Evolutionary conservation across 148 eudicot genomes (phyloP).

Genomic region (Heliamphora exappendiculata): DNA sequence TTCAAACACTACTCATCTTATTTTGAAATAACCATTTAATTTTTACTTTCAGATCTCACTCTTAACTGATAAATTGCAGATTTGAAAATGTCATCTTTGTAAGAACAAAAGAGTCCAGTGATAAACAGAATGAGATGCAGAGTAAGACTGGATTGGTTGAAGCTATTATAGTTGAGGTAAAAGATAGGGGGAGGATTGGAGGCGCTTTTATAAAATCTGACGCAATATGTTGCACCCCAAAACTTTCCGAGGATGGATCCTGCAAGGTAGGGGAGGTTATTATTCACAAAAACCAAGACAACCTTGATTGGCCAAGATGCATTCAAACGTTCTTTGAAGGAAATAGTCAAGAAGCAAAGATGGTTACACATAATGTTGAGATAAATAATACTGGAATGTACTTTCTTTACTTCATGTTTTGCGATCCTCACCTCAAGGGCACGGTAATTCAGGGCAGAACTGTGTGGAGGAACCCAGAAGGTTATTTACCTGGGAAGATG

Average conservation of each 20-base stretch:
- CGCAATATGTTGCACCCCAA: constrained; percentile 69
- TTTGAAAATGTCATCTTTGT: constrained; percentile 63
- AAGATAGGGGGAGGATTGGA: constrained; percentile 81
- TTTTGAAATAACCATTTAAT: background rate
- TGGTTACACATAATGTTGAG: constrained; percentile 46
- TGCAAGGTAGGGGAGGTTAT: constrained; percentile 92
- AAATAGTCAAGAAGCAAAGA: constrained; percentile 42
- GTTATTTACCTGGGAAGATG: constrained; percentile 91
- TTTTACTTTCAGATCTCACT: background rate
- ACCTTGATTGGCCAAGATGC: constrained; percentile 66
- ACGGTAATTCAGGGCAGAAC: constrained; percentile 74
- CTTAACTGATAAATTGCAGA: constrained; percentile 30
- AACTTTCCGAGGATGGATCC: constrained; percentile 46
- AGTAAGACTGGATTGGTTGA: constrained; percentile 66
- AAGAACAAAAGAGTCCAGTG: constrained; percentile 66
- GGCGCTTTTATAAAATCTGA: constrained; percentile 58
- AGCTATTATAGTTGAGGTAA: constrained; percentile 86
- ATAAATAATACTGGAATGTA: constrained; percentile 87
- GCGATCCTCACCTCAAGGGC: constrained; percentile 71
- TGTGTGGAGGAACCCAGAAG: constrained; percentile 91
- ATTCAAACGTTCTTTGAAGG: constrained; percentile 63
- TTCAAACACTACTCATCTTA: background rate
- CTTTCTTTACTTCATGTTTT: constrained; percentile 74
- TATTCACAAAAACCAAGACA: constrained; percentile 47
- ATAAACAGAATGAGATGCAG: constrained; percentile 67